A percentile compares a stretch with the other conserved stretches of the same genome.
Conservation (phyloP, 2,329 filamentous ascomycete species). For the Huntiella bhutanensis region DNA sequence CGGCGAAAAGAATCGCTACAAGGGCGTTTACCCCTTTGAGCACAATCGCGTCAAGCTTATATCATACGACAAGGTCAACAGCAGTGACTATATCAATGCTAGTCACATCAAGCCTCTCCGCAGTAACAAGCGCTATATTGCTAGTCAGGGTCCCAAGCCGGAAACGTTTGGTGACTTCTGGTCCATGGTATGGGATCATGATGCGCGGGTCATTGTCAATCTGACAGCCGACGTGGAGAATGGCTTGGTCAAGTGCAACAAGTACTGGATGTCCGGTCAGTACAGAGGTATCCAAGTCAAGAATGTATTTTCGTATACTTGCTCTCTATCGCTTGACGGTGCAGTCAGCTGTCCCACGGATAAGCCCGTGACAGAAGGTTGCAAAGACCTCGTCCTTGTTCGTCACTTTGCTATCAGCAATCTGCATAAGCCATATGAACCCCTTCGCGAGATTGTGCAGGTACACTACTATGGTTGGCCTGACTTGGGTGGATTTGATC, state of each 20-base stretch:
- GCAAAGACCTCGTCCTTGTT: constrained; percentile 59
- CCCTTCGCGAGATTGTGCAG: constrained; percentile 83
- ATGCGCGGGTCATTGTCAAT: constrained; percentile 89
- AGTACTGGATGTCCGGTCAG: constrained; percentile 68
- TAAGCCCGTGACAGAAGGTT: constrained; percentile 22
- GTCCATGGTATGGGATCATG: constrained; percentile 94
- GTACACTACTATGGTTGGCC: constrained; percentile 94
- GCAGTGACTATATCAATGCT: constrained; percentile 89
- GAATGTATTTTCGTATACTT: constrained; percentile 61
- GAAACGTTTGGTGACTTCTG: constrained; percentile 94
- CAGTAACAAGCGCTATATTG: constrained; percentile 86
- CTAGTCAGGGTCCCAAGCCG: constrained; percentile 81
- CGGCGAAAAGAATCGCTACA: constrained; percentile 89
- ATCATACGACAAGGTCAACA: constrained; percentile 35
- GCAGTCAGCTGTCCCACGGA: background rate
- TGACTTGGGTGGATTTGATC: constrained; percentile 82
- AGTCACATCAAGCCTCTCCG: constrained; percentile 64
- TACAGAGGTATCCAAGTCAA: constrained; percentile 65
- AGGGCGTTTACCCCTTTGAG: constrained; percentile 93
- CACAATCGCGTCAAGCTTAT: constrained; percentile 66
- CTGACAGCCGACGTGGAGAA: constrained; percentile 87
- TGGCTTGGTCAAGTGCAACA: constrained; percentile 83
- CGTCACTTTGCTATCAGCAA: constrained; percentile 77
- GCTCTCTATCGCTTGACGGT: constrained; percentile 50
- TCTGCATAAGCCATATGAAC: constrained; percentile 56